phyloP scores from a whole-genome alignment of 805 yeast genomes.

The Cephaloascus albidus region DNA sequence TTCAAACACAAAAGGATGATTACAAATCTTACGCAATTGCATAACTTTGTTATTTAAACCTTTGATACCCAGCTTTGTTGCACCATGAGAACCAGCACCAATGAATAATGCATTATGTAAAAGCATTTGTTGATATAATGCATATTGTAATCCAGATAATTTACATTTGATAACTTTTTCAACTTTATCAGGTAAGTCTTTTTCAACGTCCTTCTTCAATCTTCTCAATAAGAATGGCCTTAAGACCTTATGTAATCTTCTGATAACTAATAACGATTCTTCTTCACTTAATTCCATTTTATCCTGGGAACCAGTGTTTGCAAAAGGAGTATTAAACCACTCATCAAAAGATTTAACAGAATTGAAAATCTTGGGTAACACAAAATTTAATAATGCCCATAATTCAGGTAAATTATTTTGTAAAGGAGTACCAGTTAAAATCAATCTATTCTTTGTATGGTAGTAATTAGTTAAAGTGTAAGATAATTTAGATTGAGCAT shows the following conservation, averaged over 20 bases:
- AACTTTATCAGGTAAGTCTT: slow-evolving; percentile 76
- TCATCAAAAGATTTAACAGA: slow-evolving; percentile 82
- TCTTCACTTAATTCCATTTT: slow-evolving; percentile 77
- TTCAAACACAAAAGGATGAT: slow-evolving; percentile 82
- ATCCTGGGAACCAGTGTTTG: slow-evolving; percentile 76
- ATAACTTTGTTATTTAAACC: slow-evolving; percentile 76
- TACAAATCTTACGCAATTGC: slow-evolving; percentile 81
- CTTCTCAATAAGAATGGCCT: slow-evolving; percentile 80
- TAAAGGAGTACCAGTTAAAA: slow-evolving; percentile 82
- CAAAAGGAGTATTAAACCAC: slow-evolving; percentile 87
- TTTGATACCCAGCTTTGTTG: slow-evolving; percentile 57
- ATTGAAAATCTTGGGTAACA: slow-evolving; percentile 75
- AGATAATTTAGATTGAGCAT: slow-evolving; percentile 65
- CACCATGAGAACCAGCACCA: slow-evolving; percentile 48
- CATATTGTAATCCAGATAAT: slow-evolving; percentile 61
- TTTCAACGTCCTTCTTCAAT: slow-evolving; percentile 80
- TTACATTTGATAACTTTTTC: slow-evolving; percentile 78
- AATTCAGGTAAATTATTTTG: slow-evolving; percentile 80
- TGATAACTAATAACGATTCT: slow-evolving; percentile 71
- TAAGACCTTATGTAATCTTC: slow-evolving; percentile 80
- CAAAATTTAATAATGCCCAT: slow-evolving; percentile 79
- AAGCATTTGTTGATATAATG: slow-evolving; percentile 70
- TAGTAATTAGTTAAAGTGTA: slow-evolving; percentile 63
- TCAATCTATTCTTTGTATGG: slow-evolving; percentile 67
- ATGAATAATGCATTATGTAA: slow-evolving; percentile 61